Conservation (phyloP, 192 early-diverging fungal species). For the Chytriomyces sp. region DNA sequence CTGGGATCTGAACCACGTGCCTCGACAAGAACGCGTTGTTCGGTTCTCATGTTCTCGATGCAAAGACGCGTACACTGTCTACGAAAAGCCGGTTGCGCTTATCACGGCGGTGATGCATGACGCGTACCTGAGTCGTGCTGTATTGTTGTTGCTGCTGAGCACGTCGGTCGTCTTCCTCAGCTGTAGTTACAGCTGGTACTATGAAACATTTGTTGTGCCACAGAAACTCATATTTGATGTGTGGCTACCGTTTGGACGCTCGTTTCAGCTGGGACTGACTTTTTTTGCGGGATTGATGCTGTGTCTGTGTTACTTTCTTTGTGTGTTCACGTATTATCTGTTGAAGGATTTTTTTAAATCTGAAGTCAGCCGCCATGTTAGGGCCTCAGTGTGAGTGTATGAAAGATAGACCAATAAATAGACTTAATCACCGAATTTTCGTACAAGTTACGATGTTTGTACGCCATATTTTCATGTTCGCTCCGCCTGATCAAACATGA, state of each 20-base stretch:
- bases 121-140: background rate
- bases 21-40: background rate
- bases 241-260: background rate
- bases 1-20: background rate
- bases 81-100: background rate
- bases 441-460: too few relatives aligned
- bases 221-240: slow-evolving; percentile 1
- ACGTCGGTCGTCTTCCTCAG: background rate
- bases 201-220: background rate
- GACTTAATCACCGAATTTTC: too few relatives aligned
- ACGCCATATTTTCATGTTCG: too few relatives aligned
- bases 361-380: background rate
- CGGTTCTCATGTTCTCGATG: background rate
- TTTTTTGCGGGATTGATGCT: background rate
- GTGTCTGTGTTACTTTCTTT: background rate
- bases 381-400: too few relatives aligned
- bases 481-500: too few relatives aligned
- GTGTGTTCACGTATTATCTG: background rate
- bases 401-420: too few relatives aligned
- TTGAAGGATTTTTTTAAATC: background rate
- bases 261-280: background rate
- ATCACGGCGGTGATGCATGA: background rate
- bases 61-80: background rate
- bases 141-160: background rate
- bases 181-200: background rate